phyloP scores from a whole-genome alignment of 148 eudicot species.

The Camellia lanceoleosa region DNA sequence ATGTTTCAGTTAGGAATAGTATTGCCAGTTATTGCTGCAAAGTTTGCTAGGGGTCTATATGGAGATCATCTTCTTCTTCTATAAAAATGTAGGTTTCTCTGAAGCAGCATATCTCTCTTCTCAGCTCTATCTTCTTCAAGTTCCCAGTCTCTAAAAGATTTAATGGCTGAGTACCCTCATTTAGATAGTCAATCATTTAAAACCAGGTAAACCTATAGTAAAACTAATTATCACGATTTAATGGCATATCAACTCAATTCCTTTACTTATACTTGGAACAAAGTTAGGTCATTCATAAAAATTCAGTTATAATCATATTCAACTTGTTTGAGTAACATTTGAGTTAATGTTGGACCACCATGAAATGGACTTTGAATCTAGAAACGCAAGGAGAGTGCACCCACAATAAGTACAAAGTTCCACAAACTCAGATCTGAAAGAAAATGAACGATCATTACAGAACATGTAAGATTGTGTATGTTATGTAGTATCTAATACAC shows the following conservation, averaged over 20 bases:
- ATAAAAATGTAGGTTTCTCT: not conserved
- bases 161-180: not conserved
- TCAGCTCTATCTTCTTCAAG: not conserved
- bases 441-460: not conserved
- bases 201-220: not conserved
- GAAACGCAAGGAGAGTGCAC: not conserved
- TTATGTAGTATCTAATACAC: not conserved
- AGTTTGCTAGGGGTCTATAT: not conserved
- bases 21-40: not conserved
- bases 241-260: not conserved
- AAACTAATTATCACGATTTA: not conserved
- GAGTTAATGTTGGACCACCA: not conserved
- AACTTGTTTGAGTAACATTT: not conserved
- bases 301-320: not conserved
- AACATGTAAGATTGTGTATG: not conserved
- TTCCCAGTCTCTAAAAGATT: not conserved
- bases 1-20: not conserved
- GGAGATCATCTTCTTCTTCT: not conserved
- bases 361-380: not conserved
- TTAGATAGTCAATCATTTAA: not conserved
- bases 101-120: not conserved
- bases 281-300: not conserved
- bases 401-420: not conserved
- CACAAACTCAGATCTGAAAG: not conserved
- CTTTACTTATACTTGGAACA: not conserved